phyloP scores from a whole-genome alignment of 2,329 filamentous ascomycete genomes.

The Pseudogymnoascus sp. region DNA sequence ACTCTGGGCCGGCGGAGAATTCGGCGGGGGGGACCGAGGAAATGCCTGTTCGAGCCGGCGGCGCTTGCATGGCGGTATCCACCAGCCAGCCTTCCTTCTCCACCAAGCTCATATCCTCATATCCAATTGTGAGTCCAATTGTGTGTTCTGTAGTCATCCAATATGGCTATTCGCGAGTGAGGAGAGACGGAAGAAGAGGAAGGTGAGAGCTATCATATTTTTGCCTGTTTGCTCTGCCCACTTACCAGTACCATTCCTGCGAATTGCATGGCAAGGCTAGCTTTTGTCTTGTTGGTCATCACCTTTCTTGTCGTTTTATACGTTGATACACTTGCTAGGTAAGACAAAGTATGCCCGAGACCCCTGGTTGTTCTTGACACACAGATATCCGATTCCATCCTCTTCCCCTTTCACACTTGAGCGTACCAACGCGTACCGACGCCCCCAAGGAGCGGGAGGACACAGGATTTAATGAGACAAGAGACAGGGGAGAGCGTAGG shows the following conservation, averaged over 20 bases:
- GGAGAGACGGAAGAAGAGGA: background rate
- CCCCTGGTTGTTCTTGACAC: conserved; percentile 7
- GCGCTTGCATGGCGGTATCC: background rate
- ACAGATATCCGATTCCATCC: background rate
- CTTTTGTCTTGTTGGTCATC: background rate
- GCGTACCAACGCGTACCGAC: background rate
- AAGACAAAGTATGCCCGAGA: background rate
- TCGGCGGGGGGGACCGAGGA: conserved; percentile 2
- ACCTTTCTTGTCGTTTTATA: background rate
- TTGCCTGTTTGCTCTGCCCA: background rate
- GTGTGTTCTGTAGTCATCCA: background rate
- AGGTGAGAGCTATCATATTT: background rate
- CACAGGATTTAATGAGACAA: background rate
- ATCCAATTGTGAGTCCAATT: background rate
- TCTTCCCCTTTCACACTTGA: background rate
- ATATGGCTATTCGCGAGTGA: background rate
- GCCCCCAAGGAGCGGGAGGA: background rate
- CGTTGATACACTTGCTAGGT: background rate
- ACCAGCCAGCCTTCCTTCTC: background rate
- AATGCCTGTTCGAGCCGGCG: background rate
- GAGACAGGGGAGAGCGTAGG: background rate
- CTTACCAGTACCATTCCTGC: background rate
- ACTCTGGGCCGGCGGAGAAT: background rate
- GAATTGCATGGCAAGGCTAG: background rate
- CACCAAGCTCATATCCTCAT: background rate